A percentile compares a stretch with the other conserved stretches of the same genome.
Evolutionary conservation across 2,329 filamentous ascomycete species (phyloP).

Genomic region (Talaromyces islandicus): DNA sequence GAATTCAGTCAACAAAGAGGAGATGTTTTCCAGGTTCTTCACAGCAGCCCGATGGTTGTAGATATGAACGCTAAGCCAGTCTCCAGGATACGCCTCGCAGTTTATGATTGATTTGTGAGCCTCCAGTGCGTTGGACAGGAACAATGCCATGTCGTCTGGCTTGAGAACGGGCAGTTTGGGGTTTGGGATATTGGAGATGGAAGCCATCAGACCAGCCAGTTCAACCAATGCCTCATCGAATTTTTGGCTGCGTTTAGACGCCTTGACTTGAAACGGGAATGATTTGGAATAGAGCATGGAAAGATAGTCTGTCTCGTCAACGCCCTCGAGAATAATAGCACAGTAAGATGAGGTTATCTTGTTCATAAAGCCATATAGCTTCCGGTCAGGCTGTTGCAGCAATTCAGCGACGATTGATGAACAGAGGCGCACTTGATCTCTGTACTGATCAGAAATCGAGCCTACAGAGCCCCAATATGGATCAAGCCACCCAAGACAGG

Average conservation of each 20-base stretch:
- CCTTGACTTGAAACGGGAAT: constrained; percentile 79
- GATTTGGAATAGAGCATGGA: constrained; percentile 84
- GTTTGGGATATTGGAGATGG: constrained; percentile 66
- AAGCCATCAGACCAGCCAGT: constrained; percentile 78
- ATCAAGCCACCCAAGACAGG: constrained; percentile 83
- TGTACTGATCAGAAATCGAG: constrained; percentile 76
- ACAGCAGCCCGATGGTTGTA: constrained; percentile 89
- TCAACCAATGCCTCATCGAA: constrained; percentile 89
- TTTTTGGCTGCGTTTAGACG: constrained; percentile 52
- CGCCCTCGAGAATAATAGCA: constrained; percentile 62
- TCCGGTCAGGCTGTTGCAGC: constrained; percentile 67
- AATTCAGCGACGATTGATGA: constrained; percentile 89
- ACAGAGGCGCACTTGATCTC: constrained; percentile 86
- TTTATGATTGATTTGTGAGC: constrained; percentile 84
- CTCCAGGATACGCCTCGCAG: constrained; percentile 80
- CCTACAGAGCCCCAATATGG: constrained; percentile 83
- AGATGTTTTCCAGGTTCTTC: constrained; percentile 75
- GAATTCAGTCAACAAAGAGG: constrained; percentile 69
- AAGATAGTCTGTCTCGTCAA: constrained; percentile 54
- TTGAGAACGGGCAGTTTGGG: constrained; percentile 73
- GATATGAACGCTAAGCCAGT: constrained; percentile 90
- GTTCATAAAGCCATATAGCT: constrained; percentile 82
- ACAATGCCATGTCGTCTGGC: constrained; percentile 66
- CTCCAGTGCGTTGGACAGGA: constrained; percentile 72
- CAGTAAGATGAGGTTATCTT: constrained; percentile 88